Evolutionary conservation across 2,329 filamentous ascomycete species (phyloP), one percentile per base, ranked within the genome.

Genomic region (Raffaelea ambrosiae): DNA sequence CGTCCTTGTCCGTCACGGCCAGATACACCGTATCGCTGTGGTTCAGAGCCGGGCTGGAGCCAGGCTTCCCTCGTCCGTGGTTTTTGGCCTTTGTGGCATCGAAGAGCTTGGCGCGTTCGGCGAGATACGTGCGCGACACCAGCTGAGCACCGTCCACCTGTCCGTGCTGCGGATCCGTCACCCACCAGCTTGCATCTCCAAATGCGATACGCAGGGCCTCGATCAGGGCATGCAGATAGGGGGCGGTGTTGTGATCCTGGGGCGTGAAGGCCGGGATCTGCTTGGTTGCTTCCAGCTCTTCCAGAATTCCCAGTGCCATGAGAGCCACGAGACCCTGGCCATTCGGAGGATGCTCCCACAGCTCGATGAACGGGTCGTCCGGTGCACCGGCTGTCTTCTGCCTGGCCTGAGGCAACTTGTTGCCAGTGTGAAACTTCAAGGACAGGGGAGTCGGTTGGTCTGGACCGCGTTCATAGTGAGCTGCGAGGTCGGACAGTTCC

Each of bases 311-410:
- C 1, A 98, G 72, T 0, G 93, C 87, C 84, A 97, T 95, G 29
- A 97, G 71, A 0, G 93, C 93, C 2, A 97, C 87, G 54, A 97
- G 90, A 2, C 93, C 93, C 66, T 97, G 93, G 0, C 93, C 90
- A 58, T 97, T 97, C 9, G 93, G 93, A 33, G 91, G 90, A 61
- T 97, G 91, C 61, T 98, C 93, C 91, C 91, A 97, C 31, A 33
- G 16, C 31, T 33, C 31, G 16, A 33, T 33, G 31, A 9, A 33
- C 9, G 31, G 31, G 31, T 33, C 31, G 16, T 33, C 31, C 16
- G 16, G 9, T 33, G 31, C 31, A n/a, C n/a, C n/a, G n/a, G n/a
- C n/a, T n/a, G n/a, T n/a, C n/a, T n/a, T n/a, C n/a, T n/a, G n/a
- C n/a, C n/a, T n/a, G 9, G 9, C 16, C 31, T 33, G 9, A 9